A percentile compares a stretch with the other conserved stretches of the same genome.
Evolutionary conservation across 176 grass and related monocot species (phyloP).

Genomic region (Melocanna baccifera): DNA sequence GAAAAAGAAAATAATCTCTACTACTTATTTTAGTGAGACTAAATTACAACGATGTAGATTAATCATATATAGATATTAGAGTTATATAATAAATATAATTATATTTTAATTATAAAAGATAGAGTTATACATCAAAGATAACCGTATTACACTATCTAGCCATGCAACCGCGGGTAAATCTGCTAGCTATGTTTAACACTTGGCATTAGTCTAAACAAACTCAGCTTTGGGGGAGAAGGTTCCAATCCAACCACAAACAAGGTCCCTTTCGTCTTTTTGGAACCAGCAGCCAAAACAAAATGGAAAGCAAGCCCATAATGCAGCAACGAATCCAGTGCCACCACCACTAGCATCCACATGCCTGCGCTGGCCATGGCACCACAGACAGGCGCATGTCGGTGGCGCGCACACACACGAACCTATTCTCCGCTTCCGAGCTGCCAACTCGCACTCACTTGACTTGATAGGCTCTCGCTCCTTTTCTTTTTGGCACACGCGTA

Average conservation of each 20-base stretch:
- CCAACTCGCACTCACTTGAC: slow-evolving; percentile 25
- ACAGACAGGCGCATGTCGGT: slow-evolving; percentile 17
- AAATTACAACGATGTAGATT: too few species aligned
- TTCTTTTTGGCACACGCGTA: not conserved
- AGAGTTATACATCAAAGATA: too few species aligned
- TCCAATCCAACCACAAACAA: not conserved
- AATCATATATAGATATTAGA: too few species aligned
- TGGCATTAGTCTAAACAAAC: not conserved
- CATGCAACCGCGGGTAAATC: too few species aligned
- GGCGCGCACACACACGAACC: not conserved
- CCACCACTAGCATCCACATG: not conserved
- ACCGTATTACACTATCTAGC: too few species aligned
- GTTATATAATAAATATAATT: too few species aligned
- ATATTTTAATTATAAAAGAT: too few species aligned
- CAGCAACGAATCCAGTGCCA: not conserved
- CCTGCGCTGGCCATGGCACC: not conserved
- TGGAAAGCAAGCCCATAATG: not conserved
- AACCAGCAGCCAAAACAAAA: not conserved
- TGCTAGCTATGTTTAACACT: too few species aligned
- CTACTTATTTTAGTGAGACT: too few species aligned
- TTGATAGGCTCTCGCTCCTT: not conserved
- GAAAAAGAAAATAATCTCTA: too few species aligned
- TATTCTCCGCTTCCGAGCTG: too few species aligned
- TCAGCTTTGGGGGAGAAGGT: not conserved
- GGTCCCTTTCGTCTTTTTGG: not conserved